These are phyloP conservation scores for Penicillium sp. DNA, from an alignment of 2,329 filamentous ascomycete species.

Conservation along the genomic window DNA sequence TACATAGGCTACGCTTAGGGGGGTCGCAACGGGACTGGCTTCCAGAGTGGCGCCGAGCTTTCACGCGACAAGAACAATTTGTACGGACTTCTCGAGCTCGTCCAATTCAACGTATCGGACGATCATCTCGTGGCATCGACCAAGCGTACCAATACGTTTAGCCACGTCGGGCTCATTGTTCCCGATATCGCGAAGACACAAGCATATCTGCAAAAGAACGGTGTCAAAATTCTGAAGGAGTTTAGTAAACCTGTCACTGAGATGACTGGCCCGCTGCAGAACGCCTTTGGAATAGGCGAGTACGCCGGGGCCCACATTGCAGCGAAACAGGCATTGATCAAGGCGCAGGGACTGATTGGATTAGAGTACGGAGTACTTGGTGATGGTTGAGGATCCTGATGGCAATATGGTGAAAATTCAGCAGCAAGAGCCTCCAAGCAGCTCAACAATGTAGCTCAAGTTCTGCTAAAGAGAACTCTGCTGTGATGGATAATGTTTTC, in stretches of 20 bases:
- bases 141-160: slow-evolving; percentile 39
- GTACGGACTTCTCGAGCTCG: slow-evolving; percentile 39
- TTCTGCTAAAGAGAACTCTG: background rate
- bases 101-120: slow-evolving; percentile 32
- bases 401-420: slow-evolving; percentile 9
- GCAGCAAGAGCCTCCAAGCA: background rate
- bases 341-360: slow-evolving; percentile 18
- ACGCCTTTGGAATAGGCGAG: slow-evolving; percentile 16
- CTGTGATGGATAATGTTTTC: background rate
- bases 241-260: slow-evolving; percentile 7
- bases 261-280: slow-evolving; percentile 15
- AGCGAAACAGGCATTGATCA: slow-evolving; percentile 16
- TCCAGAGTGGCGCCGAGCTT: slow-evolving; percentile 46
- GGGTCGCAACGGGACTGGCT: slow-evolving; percentile 48
- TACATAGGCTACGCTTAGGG: slow-evolving; percentile 48
- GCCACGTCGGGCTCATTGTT: slow-evolving; percentile 47
- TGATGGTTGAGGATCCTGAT: slow-evolving; percentile 18
- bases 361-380: slow-evolving; percentile 16
- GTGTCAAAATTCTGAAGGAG: slow-evolving; percentile 14
- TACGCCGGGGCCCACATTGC: slow-evolving; percentile 15
- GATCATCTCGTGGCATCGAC: slow-evolving; percentile 30
- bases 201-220: slow-evolving; percentile 15
- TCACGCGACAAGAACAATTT: slow-evolving; percentile 38
- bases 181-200: slow-evolving; percentile 40
- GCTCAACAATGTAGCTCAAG: background rate